These are phyloP conservation scores for Heterobasidion occidentale DNA, from an alignment of 1,284 basidiomycete genomes.

Conservation along the genomic window DNA sequence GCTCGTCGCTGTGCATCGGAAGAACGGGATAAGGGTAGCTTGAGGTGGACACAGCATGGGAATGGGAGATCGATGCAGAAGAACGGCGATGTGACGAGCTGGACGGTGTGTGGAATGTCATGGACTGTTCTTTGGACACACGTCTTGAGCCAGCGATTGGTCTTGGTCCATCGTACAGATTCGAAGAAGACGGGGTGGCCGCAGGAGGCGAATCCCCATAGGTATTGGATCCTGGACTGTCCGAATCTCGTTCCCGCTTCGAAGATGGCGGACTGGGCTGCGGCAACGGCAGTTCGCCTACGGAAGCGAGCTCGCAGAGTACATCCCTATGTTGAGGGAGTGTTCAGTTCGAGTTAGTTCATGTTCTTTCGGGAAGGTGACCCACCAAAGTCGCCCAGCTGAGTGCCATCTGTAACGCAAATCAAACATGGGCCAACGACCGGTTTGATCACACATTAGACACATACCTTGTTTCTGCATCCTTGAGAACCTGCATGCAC, in stretches of 20 bases:
- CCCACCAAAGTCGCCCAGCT: slow-evolving; percentile 14
- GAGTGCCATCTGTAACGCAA: slow-evolving; percentile 32
- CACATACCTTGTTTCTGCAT: slow-evolving; percentile 40
- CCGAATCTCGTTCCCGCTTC: slow-evolving; percentile 48
- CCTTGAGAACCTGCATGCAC: slow-evolving; percentile 54
- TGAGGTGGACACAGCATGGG: background rate
- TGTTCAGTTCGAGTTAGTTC: background rate
- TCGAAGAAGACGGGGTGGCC: background rate
- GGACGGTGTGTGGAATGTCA: slow-evolving; percentile 2
- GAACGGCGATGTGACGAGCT: background rate
- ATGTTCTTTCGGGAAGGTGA: background rate
- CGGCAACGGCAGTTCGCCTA: slow-evolving; percentile 51
- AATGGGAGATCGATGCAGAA: background rate
- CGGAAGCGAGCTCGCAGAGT: slow-evolving; percentile 40
- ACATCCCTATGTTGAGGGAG: background rate
- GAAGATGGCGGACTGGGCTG: slow-evolving; percentile 34
- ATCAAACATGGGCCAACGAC: background rate
- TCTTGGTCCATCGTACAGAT: slow-evolving; percentile 10
- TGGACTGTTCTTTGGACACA: slow-evolving; percentile 8
- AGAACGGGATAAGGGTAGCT: slow-evolving; percentile 16
- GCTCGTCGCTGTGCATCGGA: slow-evolving; percentile 53
- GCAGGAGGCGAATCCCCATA: slow-evolving; percentile 4
- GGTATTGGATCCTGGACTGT: slow-evolving; percentile 23
- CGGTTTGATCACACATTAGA: background rate
- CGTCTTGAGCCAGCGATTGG: slow-evolving; percentile 22